Percentiles rank a stretch among this genome's conserved stretches.
Conservation (phyloP, 2,329 filamentous ascomycete genomes). For the Hypoxylon rubiginosum region DNA sequence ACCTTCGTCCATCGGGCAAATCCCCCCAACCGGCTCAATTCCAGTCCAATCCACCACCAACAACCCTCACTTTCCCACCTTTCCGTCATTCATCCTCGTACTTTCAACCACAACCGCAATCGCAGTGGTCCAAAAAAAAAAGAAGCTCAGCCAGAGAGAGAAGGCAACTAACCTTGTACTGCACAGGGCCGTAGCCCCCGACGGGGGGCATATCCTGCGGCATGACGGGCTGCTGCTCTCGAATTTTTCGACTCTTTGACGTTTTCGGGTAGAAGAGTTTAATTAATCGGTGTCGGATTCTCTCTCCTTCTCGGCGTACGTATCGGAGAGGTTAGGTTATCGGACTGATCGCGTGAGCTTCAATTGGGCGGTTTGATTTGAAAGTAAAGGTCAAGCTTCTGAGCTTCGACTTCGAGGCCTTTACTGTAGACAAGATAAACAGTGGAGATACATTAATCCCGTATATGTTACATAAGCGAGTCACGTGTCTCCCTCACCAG, state of each 20-base stretch:
- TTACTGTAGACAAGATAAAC: background rate
- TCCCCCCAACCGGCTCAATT: background rate
- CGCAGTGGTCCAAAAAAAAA: slow-evolving; percentile 6
- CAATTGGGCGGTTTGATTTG: slow-evolving; percentile 1
- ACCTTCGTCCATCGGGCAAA: background rate
- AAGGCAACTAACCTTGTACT: slow-evolving; percentile 83
- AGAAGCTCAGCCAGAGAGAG: background rate
- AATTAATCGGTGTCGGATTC: background rate
- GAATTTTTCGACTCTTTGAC: background rate
- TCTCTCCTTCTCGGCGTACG: too few species aligned
- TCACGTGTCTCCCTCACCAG: background rate
- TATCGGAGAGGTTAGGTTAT: too few species aligned
- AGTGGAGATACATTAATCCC: background rate
- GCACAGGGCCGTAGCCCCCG: slow-evolving; percentile 95
- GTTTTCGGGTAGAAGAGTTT: background rate
- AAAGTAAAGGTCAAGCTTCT: background rate
- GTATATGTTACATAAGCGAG: background rate
- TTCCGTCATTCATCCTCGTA: too few species aligned
- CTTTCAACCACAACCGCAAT: too few species aligned
- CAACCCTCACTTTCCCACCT: background rate
- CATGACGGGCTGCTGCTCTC: slow-evolving; percentile 69
- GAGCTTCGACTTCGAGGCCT: slow-evolving; percentile 8
- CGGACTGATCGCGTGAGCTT: background rate
- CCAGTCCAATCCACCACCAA: background rate
- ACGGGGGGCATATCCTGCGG: slow-evolving; percentile 96